These are phyloP conservation scores for Paspalum vaginatum DNA, from an alignment of 176 grass and related monocot species.

Conservation along the genomic window DNA sequence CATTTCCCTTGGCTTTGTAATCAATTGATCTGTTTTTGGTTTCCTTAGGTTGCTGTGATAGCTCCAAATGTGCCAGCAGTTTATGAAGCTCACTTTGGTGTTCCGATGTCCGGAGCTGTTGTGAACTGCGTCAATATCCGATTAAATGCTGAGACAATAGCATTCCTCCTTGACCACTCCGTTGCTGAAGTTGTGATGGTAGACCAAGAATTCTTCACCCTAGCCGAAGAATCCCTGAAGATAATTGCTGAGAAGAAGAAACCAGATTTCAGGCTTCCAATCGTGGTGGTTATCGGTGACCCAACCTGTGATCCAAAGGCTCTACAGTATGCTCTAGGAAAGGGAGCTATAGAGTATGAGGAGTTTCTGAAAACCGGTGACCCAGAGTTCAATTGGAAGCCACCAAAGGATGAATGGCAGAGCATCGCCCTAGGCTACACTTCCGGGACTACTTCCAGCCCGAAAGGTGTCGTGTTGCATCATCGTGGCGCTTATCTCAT, in stretches of 20 bases:
- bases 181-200: conserved; percentile 75
- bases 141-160: conserved; percentile 72
- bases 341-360: conserved; percentile 83
- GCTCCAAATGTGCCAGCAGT: conserved; percentile 86
- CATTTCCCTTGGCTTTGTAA: not conserved
- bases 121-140: conserved; percentile 80
- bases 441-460: conserved; percentile 88
- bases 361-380: conserved; percentile 76
- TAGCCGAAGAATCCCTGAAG: conserved; percentile 79
- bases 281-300: conserved; percentile 68
- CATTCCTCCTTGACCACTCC: conserved; percentile 85
- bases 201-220: conserved; percentile 84
- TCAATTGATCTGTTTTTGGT: not conserved
- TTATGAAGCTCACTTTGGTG: conserved; percentile 87
- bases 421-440: conserved; percentile 91
- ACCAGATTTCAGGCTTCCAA: conserved; percentile 56
- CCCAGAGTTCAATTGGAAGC: conserved; percentile 70
- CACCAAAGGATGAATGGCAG: conserved; percentile 91
- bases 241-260: conserved; percentile 66
- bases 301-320: conserved; percentile 56
- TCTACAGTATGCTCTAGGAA: conserved; percentile 61
- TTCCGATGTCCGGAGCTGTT: conserved; percentile 90
- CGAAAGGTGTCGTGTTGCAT: conserved; percentile 85
- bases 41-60: conserved; percentile 79
- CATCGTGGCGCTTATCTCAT: conserved; percentile 93